Percentiles rank a stretch among this genome's conserved stretches.
Conservation (phyloP, 2,329 filamentous ascomycete species). For the Diaporthe sp. region DNA sequence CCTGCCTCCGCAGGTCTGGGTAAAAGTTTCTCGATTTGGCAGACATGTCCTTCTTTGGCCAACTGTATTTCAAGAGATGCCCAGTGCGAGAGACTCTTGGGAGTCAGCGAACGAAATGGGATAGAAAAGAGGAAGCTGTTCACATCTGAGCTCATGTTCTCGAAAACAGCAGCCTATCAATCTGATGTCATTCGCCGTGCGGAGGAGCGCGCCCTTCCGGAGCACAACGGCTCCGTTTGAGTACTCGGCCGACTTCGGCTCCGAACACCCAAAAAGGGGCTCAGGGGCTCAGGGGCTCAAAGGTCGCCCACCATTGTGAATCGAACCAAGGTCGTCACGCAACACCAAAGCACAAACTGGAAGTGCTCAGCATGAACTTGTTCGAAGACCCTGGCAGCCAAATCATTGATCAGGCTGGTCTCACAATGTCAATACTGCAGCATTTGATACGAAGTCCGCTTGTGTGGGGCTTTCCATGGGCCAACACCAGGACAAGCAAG, state of each 20-base stretch:
- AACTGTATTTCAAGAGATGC: background rate
- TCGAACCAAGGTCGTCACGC: background rate
- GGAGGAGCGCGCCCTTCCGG: slow-evolving; percentile 4
- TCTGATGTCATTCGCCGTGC: slow-evolving; percentile 14
- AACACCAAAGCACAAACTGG: background rate
- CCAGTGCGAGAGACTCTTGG: background rate
- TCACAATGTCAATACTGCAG: too few species aligned
- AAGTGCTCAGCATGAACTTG: too few species aligned
- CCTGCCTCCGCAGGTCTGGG: slow-evolving; percentile 42
- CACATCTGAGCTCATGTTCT: background rate
- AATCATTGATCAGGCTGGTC: background rate
- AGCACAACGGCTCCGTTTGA: background rate
- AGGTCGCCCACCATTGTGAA: background rate
- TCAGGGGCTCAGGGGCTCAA: background rate
- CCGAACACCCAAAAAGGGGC: background rate
- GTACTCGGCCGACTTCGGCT: background rate
- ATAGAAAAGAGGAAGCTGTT: background rate
- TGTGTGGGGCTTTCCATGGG: too few species aligned
- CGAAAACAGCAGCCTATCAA: background rate
- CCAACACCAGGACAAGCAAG: too few species aligned
- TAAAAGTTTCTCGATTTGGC: slow-evolving; percentile 43
- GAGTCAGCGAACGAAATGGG: background rate
- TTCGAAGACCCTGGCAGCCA: too few species aligned
- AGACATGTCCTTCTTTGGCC: slow-evolving; percentile 10
- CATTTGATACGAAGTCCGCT: too few species aligned